These are phyloP conservation scores for Triangularia verruculosa DNA, from an alignment of 2,329 filamentous ascomycete species.

Conservation along the genomic window DNA sequence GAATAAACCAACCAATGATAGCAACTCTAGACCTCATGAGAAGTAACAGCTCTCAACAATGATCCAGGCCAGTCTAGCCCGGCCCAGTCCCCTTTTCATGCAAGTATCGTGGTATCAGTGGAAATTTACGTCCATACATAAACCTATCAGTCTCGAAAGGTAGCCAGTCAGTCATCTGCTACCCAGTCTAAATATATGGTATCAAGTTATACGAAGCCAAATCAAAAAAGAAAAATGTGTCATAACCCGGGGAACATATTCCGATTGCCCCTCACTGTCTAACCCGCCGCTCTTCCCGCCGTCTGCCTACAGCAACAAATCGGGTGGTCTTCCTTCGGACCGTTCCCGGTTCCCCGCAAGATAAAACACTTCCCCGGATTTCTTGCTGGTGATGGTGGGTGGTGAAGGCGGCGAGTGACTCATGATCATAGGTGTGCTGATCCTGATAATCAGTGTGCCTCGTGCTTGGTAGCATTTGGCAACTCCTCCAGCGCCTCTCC, in stretches of 20 bases:
- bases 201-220: background rate
- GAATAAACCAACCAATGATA: background rate
- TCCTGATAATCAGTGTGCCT: slow-evolving; percentile 29
- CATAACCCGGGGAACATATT: background rate
- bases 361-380: background rate
- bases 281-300: background rate
- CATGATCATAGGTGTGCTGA: background rate
- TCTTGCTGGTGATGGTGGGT: background rate
- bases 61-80: background rate
- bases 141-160: background rate
- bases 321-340: background rate
- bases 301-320: background rate
- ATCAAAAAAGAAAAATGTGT: background rate
- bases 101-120: background rate
- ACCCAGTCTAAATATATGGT: background rate
- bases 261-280: background rate
- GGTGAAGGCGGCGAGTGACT: background rate
- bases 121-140: background rate
- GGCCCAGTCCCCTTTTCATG: background rate
- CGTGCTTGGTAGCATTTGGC: slow-evolving; percentile 56
- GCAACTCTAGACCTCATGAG: background rate
- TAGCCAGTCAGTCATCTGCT: background rate
- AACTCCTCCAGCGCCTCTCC: slow-evolving; percentile 78
- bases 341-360: background rate
- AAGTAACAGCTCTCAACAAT: too few species aligned